Evolutionary conservation across 73 alveolate genomes (phyloP).

Genomic region (Uronychia setigera): DNA sequence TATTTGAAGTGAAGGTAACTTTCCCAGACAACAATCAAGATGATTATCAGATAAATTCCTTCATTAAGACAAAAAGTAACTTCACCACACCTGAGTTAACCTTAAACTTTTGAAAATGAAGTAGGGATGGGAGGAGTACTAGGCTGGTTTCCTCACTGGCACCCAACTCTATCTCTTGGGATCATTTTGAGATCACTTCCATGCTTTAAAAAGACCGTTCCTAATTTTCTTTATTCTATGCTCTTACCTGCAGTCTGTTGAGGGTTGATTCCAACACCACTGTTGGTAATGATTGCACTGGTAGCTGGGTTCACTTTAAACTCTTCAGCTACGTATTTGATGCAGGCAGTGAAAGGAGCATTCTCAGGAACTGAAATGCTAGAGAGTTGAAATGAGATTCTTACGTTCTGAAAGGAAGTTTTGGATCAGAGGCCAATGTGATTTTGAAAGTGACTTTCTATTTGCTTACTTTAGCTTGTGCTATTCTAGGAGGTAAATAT

Average conservation of each 20-base stretch:
- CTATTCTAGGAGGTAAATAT: not conserved
- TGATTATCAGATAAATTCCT: no score
- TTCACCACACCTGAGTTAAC: no score
- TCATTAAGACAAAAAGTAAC: no score
- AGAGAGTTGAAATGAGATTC: no score
- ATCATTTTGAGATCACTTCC: slow-evolving; percentile 94
- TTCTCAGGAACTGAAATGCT: slow-evolving; percentile 92
- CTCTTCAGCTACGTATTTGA: slow-evolving; percentile 94
- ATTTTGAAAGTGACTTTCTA: slow-evolving; percentile 83
- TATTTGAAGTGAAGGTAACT: no score
- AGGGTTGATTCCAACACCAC: slow-evolving; percentile 95
- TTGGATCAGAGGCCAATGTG: slow-evolving; percentile 92
- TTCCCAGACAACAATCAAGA: no score
- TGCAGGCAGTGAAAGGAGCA: slow-evolving; percentile 95
- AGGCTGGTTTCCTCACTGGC: no score
- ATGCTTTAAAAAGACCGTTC: slow-evolving; percentile 89
- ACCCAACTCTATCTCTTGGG: slow-evolving; percentile 97
- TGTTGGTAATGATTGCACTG: slow-evolving; percentile 89
- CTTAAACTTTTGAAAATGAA: no score
- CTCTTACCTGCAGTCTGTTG: slow-evolving; percentile 91
- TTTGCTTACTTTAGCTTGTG: not conserved
- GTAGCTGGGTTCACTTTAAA: slow-evolving; percentile 94
- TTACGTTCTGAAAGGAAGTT: slow-evolving; percentile 79
- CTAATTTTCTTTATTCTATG: no score
- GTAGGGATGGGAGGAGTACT: no score